Percentiles rank a stretch among this genome's conserved stretches.
Evolutionary conservation across 2,329 filamentous ascomycete genomes (phyloP).

Genomic region (Tolypocladium tropicale): DNA sequence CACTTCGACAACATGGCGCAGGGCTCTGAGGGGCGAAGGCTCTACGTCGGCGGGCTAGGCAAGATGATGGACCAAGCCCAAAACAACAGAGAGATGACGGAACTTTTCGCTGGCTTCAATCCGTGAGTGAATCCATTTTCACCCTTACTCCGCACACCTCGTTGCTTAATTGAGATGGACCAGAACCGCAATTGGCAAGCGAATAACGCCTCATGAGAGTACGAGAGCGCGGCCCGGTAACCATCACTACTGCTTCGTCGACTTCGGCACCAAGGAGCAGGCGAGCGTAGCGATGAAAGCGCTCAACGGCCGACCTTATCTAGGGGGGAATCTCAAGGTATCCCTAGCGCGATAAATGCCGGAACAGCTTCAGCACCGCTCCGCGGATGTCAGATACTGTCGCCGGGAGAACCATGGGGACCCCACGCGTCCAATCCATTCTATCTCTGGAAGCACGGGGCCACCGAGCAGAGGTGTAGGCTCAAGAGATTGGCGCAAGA

Average conservation of each 20-base stretch:
- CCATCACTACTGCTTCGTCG: slow-evolving; percentile 57
- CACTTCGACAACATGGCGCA: slow-evolving; percentile 20
- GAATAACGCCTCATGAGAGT: slow-evolving; percentile 48
- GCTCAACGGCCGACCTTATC: slow-evolving; percentile 11
- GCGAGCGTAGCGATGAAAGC: slow-evolving; percentile 36
- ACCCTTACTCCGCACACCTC: not conserved
- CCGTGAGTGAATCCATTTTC: slow-evolving; percentile 18
- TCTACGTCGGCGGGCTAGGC: slow-evolving; percentile 41
- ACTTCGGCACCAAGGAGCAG: slow-evolving; percentile 44
- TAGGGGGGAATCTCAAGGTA: slow-evolving; percentile 12
- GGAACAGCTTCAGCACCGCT: not conserved
- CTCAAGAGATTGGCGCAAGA: slow-evolving; percentile 4
- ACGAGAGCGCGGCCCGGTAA: slow-evolving; percentile 41
- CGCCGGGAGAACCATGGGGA: not conserved
- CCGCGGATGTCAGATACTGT: not conserved
- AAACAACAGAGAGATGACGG: slow-evolving; percentile 33
- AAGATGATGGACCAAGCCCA: slow-evolving; percentile 37
- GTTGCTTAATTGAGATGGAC: not conserved
- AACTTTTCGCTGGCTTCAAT: slow-evolving; percentile 37
- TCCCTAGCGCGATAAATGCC: slow-evolving; percentile 5
- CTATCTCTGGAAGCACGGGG: not conserved
- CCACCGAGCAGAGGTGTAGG: slow-evolving; percentile 3
- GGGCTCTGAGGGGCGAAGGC: slow-evolving; percentile 23
- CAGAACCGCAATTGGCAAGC: slow-evolving; percentile 30
- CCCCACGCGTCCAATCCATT: too few species aligned